Evolutionary conservation across 495 filamentous ascomycete genomes (phyloP).

Genomic region (Trichodelitschia bisporula): DNA sequence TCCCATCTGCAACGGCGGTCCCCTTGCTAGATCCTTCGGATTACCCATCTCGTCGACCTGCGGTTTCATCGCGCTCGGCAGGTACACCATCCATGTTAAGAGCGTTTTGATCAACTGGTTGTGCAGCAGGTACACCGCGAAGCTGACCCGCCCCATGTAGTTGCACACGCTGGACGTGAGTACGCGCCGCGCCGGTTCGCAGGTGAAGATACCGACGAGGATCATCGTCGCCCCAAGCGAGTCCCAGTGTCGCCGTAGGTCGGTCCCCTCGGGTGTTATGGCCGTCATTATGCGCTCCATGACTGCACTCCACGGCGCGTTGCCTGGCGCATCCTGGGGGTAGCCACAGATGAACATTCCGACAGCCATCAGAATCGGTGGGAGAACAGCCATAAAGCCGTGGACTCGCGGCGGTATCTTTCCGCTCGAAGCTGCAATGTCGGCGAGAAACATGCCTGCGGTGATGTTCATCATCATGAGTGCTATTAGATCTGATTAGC

Average conservation of each 20-base stretch:
- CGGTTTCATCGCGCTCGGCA: conserved; percentile 10
- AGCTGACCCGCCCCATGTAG: conserved; percentile 12
- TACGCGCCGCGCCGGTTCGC: conserved; percentile 7
- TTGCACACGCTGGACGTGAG: conserved; percentile 10
- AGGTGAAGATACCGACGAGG: conserved; percentile 10
- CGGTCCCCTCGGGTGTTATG: conserved; percentile 5
- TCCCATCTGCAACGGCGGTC: conserved; percentile 7
- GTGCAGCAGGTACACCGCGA: conserved; percentile 13
- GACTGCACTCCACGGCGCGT: conserved; percentile 7
- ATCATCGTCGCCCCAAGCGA: conserved; percentile 8
- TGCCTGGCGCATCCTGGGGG: conserved; percentile 7
- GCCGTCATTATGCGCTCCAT: conserved; percentile 8
- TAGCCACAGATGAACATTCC: conserved; percentile 11
- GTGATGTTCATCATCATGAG: conserved; percentile 5
- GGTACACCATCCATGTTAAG: conserved; percentile 11
- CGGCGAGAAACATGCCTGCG: conserved; percentile 11
- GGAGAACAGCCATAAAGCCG: conserved; percentile 7
- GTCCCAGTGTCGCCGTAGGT: conserved; percentile 12
- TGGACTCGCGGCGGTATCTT: conserved; percentile 7
- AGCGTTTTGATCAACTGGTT: conserved; percentile 11
- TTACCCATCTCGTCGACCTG: conserved; percentile 9
- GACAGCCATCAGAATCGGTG: conserved; percentile 7
- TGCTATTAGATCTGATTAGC: background rate
- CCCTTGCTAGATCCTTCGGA: conserved; percentile 10
- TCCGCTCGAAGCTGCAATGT: conserved; percentile 10